Base-by-base conservation (phyloP, 2,329 filamentous ascomycete species). In the Ceratocystis diversiconidia region DNA sequence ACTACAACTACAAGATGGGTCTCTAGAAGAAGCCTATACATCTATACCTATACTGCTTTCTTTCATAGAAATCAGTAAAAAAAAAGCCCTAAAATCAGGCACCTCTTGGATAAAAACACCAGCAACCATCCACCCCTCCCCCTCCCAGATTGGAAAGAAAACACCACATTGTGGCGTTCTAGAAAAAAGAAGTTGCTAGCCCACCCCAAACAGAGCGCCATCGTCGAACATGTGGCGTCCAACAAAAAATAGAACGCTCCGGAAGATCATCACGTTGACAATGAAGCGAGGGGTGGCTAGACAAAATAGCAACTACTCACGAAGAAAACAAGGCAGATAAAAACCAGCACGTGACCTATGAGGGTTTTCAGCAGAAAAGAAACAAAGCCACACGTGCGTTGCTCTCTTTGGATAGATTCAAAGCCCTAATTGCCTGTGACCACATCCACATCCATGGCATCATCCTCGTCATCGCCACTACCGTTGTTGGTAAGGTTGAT, bases 401-500 rank as follows among this genome's bases (percentile, higher is more conserved):
- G 36, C 36, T 41, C 10, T 52, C 19, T 5, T 52, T 28, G 10
- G 10, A 25, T 28, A 22, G 30, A 22, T 59, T 17, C 28, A 22
- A 22, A 43, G 46, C 46, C 30, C 30, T 60, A 64, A 28, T 60
- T 59, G 12, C 55, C 28, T 30, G 50, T 46, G 5, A 43, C 43
- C 44, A 30, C 52, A 59, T 68, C 66, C 19, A 67, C 63, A 43
- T 65, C 66, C 66, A 67, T 67, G 6, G 52, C 59, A 63, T 65
- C 63, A 5, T 32, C 55, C 19, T 75, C 76, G 17, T 78, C 77
- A 12, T 73, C 71, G 10, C 76, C 74, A 17, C 78, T 77, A 22
- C 78, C 77, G 59, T 61, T 32, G 5, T 78, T 70, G 5, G 79
- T 80, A 46, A 89, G 78, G 65, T 87, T 88, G 25, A 95, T 78